Conservation (phyloP, 805 yeast species). For the Cyberlindnera bimundalis region DNA sequence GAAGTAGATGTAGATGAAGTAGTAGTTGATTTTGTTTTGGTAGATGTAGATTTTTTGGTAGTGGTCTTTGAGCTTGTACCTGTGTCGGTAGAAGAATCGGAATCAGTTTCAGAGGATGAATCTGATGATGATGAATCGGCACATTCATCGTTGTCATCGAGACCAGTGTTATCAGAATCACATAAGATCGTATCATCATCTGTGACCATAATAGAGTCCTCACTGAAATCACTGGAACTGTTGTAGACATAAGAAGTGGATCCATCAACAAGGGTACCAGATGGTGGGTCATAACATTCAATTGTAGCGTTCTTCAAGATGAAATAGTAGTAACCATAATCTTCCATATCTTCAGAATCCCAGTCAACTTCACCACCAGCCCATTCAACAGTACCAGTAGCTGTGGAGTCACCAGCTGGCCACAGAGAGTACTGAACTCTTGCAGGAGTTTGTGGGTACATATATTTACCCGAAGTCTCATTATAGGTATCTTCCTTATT, state of each 20-base stretch:
- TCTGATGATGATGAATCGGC: constrained; percentile 10
- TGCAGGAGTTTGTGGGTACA: constrained; percentile 72
- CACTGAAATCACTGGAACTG: constrained; percentile 43
- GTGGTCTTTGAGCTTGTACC: no score
- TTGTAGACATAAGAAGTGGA: constrained; percentile 53
- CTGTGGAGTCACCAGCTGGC: constrained; percentile 68
- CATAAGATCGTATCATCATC: constrained; percentile 60
- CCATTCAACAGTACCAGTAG: constrained; percentile 70
- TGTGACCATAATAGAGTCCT: constrained; percentile 54
- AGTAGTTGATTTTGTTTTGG: constrained; percentile 7
- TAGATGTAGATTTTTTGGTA: constrained; percentile 3
- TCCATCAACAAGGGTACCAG: constrained; percentile 43
- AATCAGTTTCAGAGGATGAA: constrained; percentile 9
- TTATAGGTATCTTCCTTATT: constrained; percentile 58
- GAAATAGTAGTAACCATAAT: constrained; percentile 81
- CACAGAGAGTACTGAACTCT: constrained; percentile 70
- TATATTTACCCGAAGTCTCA: constrained; percentile 52
- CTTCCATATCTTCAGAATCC: constrained; percentile 67
- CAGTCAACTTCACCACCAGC: constrained; percentile 88
- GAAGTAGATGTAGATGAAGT: constrained; percentile 5
- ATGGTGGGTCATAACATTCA: constrained; percentile 72
- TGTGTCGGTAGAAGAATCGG: neutral
- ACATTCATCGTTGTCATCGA: constrained; percentile 44
- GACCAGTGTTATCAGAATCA: constrained; percentile 61
- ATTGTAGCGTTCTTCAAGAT: constrained; percentile 57